Evolutionary conservation across 495 filamentous ascomycete genomes (phyloP).

Genomic region (Penicillium dipodomyicola): DNA sequence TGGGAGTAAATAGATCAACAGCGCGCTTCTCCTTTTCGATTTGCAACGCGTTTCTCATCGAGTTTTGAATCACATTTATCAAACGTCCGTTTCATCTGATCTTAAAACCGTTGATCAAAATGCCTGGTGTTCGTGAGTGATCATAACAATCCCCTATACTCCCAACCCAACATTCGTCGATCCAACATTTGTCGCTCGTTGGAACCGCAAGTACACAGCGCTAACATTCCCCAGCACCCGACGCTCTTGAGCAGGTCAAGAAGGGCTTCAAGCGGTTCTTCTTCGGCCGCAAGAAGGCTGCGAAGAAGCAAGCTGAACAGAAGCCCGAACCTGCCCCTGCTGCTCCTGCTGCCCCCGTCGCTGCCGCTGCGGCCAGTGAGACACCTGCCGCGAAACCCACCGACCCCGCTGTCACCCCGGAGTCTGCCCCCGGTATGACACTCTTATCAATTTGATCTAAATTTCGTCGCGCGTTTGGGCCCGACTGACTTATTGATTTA

Average conservation of each 20-base stretch:
- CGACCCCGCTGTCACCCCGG: conserved; percentile 5
- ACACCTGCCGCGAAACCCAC: conserved; percentile 1
- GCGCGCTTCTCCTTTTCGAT: conserved; percentile 4
- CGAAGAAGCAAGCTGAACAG: not conserved
- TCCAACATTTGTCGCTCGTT: not conserved
- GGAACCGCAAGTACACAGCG: not conserved
- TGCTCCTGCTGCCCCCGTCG: conserved; percentile 1
- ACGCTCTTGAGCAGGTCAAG: conserved; percentile 11
- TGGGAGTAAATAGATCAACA: conserved; percentile 2
- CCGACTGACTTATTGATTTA: not conserved
- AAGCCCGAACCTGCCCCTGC: not conserved
- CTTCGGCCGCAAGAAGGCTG: conserved; percentile 8
- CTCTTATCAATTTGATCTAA: not conserved
- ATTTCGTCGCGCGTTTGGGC: not conserved
- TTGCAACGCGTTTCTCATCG: not conserved
- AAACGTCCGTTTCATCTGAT: not conserved
- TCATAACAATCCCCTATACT: not conserved
- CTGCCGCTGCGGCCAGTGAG: not conserved
- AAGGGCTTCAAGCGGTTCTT: conserved; percentile 12
- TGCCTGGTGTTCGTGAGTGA: conserved; percentile 16
- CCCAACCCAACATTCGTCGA: not conserved
- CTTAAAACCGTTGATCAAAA: not conserved
- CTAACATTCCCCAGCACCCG: conserved; percentile 1
- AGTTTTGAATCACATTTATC: not conserved
- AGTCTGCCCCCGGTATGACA: not conserved